Evolutionary conservation across 306 rosid genomes (phyloP).

Genomic region (Dalbergia oliveri): DNA sequence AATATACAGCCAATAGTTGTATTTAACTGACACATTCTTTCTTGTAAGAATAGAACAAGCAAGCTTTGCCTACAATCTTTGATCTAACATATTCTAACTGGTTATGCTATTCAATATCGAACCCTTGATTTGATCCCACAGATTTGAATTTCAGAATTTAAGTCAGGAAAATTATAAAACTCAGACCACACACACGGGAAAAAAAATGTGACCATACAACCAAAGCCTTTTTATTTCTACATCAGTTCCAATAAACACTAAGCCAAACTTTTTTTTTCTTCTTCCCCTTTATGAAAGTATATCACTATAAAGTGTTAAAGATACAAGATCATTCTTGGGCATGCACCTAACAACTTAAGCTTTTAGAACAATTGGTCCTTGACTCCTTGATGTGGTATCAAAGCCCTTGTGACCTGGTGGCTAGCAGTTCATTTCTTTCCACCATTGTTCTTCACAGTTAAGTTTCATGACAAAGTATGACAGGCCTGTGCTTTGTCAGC

Average conservation of each 20-base stretch:
- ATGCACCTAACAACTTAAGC: background rate
- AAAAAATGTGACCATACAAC: background rate
- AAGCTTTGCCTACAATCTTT: slow-evolving; percentile 15
- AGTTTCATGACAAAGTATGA: background rate
- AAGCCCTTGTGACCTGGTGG: background rate
- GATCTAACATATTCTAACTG: slow-evolving; percentile 16
- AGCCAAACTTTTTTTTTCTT: background rate
- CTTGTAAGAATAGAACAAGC: slow-evolving; percentile 19
- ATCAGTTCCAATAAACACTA: slow-evolving; percentile 1
- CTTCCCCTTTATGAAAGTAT: background rate
- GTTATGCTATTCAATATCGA: background rate
- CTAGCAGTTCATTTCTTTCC: background rate
- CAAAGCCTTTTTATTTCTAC: slow-evolving; percentile 20
- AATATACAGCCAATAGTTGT: slow-evolving; percentile 11
- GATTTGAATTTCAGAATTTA: slow-evolving; percentile 14
- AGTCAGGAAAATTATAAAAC: background rate
- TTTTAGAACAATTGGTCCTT: background rate
- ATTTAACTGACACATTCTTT: slow-evolving; percentile 12
- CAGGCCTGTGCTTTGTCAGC: background rate
- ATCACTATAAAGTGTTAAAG: background rate
- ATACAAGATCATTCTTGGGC: background rate
- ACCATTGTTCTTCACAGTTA: slow-evolving; percentile 24
- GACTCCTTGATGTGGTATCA: slow-evolving; percentile 1
- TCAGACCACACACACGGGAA: background rate
- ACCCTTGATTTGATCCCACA: background rate